Conservation (phyloP, 148 eudicot genomes). For the Agrostemma githago region DNA sequence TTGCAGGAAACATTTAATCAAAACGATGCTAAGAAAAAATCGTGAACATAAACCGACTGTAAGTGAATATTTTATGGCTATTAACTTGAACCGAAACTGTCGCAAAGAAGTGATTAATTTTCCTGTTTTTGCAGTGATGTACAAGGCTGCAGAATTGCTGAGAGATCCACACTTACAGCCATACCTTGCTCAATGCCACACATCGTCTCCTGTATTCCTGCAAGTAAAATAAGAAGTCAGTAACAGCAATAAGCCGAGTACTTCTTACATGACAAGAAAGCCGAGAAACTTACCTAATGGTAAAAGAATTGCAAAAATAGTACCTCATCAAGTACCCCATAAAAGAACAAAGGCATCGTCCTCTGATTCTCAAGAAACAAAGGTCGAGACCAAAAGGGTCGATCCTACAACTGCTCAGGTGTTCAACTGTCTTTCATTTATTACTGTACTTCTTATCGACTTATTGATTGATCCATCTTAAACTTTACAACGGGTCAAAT, state of each 20-base stretch:
- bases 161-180: constrained; percentile 49
- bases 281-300: constrained; percentile 12
- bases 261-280: constrained; percentile 10
- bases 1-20: constrained; percentile 34
- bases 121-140: neutral
- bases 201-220: neutral
- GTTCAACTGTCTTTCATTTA: no score
- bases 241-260: constrained; percentile 15
- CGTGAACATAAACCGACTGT: constrained; percentile 47
- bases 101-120: no score
- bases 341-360: constrained; percentile 31
- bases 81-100: neutral
- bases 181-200: constrained; percentile 43
- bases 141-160: constrained; percentile 45
- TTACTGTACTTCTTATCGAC: no score
- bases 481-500: no score
- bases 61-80: neutral
- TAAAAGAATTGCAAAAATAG: constrained; percentile 17
- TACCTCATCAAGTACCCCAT: constrained; percentile 20
- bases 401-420: no score
- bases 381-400: no score
- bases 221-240: constrained; percentile 36
- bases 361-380: constrained; percentile 30
- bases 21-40: constrained; percentile 48
- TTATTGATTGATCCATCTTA: no score